phyloP scores from a whole-genome alignment of 345 rosid species.

The Orychophragmus violaceus region DNA sequence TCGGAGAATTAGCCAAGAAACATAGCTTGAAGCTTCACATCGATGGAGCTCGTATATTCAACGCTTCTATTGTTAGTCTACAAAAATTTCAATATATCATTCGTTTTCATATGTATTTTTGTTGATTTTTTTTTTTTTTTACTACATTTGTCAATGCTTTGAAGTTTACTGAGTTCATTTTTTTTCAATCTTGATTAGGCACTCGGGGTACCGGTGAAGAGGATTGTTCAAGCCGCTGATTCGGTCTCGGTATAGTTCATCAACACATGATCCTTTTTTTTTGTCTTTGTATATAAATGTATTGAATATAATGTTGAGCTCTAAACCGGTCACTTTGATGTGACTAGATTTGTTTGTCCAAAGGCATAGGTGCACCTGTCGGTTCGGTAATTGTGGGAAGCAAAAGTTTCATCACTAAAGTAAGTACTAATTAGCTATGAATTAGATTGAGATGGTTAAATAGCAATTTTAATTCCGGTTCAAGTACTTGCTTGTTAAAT shows the following conservation, averaged over 20 bases:
- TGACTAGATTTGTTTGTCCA: conserved; percentile 72
- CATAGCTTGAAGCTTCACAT: conserved; percentile 89
- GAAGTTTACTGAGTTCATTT: background rate
- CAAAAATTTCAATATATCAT: background rate
- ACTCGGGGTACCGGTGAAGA: conserved; percentile 71
- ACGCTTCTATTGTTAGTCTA: conserved; percentile 75
- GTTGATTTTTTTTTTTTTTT: background rate
- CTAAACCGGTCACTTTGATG: conserved; percentile 4
- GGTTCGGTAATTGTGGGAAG: conserved; percentile 93
- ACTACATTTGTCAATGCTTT: background rate
- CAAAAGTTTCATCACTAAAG: conserved; percentile 65
- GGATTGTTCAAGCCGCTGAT: conserved; percentile 86
- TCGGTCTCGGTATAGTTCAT: conserved; percentile 59
- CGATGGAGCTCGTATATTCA: conserved; percentile 95
- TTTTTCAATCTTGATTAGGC: conserved; percentile 37
- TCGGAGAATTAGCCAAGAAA: conserved; percentile 75
- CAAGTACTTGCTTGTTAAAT: background rate
- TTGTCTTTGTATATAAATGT: background rate
- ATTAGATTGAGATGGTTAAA: background rate
- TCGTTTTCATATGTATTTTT: background rate
- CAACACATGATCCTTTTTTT: background rate
- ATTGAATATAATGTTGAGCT: background rate
- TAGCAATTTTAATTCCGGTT: background rate
- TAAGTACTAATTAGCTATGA: conserved; percentile 21
- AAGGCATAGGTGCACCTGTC: conserved; percentile 92